These are phyloP conservation scores for Ormosia semicastrata DNA, from an alignment of 306 rosid genomes.

Conservation along the genomic window DNA sequence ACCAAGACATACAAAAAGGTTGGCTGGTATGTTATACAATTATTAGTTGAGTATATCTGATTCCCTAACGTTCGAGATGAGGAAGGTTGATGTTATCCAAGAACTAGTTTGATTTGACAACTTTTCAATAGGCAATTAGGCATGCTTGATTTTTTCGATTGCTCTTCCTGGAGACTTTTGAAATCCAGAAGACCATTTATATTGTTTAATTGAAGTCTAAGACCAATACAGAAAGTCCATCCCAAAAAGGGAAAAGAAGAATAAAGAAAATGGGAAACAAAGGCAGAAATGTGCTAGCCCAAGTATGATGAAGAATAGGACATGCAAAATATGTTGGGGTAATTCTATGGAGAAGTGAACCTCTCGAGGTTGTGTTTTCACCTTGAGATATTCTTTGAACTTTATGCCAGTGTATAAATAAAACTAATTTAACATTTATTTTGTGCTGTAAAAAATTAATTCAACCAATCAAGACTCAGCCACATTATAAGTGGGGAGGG, in stretches of 20 bases:
- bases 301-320: not conserved
- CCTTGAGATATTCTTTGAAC: not conserved
- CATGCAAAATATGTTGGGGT: not conserved
- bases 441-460: not conserved
- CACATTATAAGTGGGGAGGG: too few relatives aligned
- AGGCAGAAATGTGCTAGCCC: not conserved
- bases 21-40: too few relatives aligned
- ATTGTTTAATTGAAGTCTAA: not conserved
- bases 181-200: not conserved
- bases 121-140: not conserved
- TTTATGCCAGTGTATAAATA: not conserved
- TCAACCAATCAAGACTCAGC: not conserved
- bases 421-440: not conserved
- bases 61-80: not conserved
- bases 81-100: too few relatives aligned
- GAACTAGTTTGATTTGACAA: constrained; percentile 1
- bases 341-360: not conserved
- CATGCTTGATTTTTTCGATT: not conserved
- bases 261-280: not conserved
- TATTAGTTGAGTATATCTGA: constrained; percentile 8
- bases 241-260: not conserved
- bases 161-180: not conserved
- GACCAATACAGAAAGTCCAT: not conserved
- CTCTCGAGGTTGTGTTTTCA: not conserved
- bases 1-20: too few relatives aligned